Conservation (phyloP, 805 yeast genomes). For the Wickerhamomyces ciferrii region DNA sequence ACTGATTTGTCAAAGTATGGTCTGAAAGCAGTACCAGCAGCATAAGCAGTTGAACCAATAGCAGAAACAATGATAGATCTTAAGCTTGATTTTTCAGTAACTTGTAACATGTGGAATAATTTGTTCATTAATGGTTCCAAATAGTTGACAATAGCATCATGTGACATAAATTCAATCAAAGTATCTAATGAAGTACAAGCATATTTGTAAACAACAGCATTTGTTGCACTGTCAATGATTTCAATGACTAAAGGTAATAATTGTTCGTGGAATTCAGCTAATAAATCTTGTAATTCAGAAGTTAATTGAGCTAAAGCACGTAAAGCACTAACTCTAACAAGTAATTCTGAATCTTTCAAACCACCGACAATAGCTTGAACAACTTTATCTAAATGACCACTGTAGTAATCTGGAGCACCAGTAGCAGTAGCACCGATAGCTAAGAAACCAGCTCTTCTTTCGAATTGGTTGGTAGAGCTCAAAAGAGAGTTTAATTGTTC, state of each 20-base stretch:
- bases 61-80: slow-evolving; percentile 86
- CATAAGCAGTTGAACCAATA: slow-evolving; percentile 94
- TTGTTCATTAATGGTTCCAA: slow-evolving; percentile 88
- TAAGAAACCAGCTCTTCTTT: slow-evolving; percentile 83
- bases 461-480: slow-evolving; percentile 60
- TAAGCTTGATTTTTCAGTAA: slow-evolving; percentile 65
- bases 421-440: slow-evolving; percentile 78
- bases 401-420: slow-evolving; percentile 92
- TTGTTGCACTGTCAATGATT: slow-evolving; percentile 81
- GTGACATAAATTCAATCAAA: slow-evolving; percentile 83
- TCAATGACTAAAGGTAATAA: slow-evolving; percentile 82
- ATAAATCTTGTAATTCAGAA: slow-evolving; percentile 75
- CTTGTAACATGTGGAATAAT: slow-evolving; percentile 75
- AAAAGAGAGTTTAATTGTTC: slow-evolving; percentile 55
- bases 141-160: slow-evolving; percentile 77
- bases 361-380: slow-evolving; percentile 72
- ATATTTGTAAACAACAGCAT: slow-evolving; percentile 78
- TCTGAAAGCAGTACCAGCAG: slow-evolving; percentile 81
- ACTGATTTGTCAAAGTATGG: slow-evolving; percentile 86
- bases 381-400: slow-evolving; percentile 68
- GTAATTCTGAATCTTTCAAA: slow-evolving; percentile 64
- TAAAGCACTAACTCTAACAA: slow-evolving; percentile 83
- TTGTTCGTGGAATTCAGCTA: slow-evolving; percentile 78
- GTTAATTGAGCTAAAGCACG: slow-evolving; percentile 76
- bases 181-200: slow-evolving; percentile 93